A percentile compares a stretch with the other conserved stretches of the same genome.
These are phyloP conservation scores for Solanum chacoense DNA, from an alignment of 305 asterid genomes.

Conservation along the genomic window DNA sequence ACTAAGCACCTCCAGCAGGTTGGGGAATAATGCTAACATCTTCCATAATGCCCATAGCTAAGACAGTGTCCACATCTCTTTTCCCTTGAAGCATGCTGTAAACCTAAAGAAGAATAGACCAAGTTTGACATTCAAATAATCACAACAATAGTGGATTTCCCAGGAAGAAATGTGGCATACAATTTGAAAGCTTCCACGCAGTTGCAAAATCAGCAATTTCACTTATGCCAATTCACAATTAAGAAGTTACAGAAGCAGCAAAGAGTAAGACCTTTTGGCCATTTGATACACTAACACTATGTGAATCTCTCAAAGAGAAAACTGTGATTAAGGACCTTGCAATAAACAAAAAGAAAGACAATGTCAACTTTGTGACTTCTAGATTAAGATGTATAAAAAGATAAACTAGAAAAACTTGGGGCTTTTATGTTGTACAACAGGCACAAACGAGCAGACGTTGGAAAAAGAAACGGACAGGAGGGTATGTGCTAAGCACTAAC, in stretches of 20 bases:
- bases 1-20: conserved; percentile 73
- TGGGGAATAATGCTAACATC: conserved; percentile 94
- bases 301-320: background rate
- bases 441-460: background rate
- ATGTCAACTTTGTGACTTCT: background rate
- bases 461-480: background rate
- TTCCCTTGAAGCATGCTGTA: conserved; percentile 97
- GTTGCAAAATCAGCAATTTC: background rate
- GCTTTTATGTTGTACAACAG: background rate
- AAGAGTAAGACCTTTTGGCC: too few relatives aligned
- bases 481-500: background rate
- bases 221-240: too few relatives aligned
- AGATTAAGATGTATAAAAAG: background rate
- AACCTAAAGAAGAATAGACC: conserved; percentile 34
- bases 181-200: background rate
- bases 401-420: background rate
- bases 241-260: too few relatives aligned
- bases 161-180: background rate
- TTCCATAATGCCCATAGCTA: conserved; percentile 96
- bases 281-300: too few relatives aligned
- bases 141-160: background rate
- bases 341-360: background rate
- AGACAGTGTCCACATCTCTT: conserved; percentile 83
- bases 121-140: background rate
- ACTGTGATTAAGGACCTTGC: background rate